Conservation (phyloP, 805 yeast species). For the Metschnikowia drakensbergensis region DNA sequence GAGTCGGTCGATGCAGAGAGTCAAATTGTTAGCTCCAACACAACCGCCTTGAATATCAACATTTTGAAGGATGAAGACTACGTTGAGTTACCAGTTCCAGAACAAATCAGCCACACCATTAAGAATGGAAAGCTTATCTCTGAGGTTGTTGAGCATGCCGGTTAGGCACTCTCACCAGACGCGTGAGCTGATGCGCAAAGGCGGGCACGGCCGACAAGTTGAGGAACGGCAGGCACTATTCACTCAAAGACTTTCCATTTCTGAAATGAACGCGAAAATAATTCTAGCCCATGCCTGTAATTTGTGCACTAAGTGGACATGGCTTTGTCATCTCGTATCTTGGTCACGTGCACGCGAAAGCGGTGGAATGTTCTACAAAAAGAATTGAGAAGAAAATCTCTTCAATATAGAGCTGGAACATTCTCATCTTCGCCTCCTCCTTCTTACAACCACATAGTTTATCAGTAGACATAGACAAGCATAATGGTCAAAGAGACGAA, state of each 20-base stretch:
- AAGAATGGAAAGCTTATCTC: constrained; percentile 59
- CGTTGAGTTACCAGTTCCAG: constrained; percentile 82
- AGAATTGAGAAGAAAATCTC: constrained; percentile 17
- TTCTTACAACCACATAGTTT: neutral
- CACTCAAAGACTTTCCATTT: neutral
- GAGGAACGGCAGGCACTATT: neutral
- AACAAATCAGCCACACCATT: constrained; percentile 78
- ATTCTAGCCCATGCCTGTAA: neutral
- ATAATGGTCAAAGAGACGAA: constrained; percentile 77
- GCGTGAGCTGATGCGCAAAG: neutral
- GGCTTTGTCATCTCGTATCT: neutral
- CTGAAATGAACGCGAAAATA: neutral
- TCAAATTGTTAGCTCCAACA: constrained; percentile 74
- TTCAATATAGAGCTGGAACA: constrained; percentile 6
- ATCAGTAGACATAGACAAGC: neutral
- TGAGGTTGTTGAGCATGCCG: constrained; percentile 78
- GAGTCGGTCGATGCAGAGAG: constrained; percentile 62
- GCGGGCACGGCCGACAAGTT: neutral
- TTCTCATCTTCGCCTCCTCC: neutral
- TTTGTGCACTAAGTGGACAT: neutral
- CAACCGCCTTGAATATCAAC: constrained; percentile 83
- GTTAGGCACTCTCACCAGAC: constrained; percentile 31
- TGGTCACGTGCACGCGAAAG: constrained; percentile 21
- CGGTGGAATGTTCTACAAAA: constrained; percentile 19
- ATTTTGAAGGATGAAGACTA: constrained; percentile 75